Evolutionary conservation across 2,329 filamentous ascomycete species (phyloP).

Genomic region (Sporothrix variecibatus): DNA sequence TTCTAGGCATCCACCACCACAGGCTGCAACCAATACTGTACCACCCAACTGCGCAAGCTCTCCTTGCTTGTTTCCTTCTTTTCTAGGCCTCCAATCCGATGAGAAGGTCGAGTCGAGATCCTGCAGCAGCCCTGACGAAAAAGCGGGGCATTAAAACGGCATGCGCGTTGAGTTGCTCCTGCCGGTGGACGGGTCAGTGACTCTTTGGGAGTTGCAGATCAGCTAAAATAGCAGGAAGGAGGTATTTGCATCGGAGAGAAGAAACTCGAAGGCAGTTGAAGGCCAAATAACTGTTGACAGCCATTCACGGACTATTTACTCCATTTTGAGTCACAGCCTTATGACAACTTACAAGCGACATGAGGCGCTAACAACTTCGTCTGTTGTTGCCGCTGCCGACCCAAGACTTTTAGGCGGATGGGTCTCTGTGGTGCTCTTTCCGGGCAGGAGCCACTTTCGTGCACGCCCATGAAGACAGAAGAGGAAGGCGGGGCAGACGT

Average conservation of each 20-base stretch:
- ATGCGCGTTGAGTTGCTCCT: conserved; percentile 1
- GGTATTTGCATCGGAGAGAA: no score
- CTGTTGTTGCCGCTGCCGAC: background rate
- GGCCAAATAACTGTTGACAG: background rate
- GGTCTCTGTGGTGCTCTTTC: background rate
- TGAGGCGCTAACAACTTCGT: background rate
- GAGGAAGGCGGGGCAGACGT: conserved; percentile 5
- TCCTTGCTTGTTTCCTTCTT: background rate
- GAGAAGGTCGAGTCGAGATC: background rate
- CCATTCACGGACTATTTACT: background rate
- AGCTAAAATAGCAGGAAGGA: background rate
- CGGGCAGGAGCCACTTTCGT: background rate
- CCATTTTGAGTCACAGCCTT: background rate
- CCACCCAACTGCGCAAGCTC: background rate
- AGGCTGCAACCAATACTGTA: background rate
- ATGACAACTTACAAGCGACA: background rate
- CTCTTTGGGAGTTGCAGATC: background rate
- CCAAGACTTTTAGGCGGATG: background rate
- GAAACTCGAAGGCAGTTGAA: no score
- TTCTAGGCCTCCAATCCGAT: background rate
- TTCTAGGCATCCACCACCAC: conserved; percentile 20
- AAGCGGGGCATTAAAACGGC: conserved; percentile 2
- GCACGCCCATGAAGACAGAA: background rate
- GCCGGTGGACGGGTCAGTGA: background rate
- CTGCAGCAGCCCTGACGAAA: background rate